Evolutionary conservation across 2,329 filamentous ascomycete species (phyloP).

Genomic region (Phialophora macrospora): DNA sequence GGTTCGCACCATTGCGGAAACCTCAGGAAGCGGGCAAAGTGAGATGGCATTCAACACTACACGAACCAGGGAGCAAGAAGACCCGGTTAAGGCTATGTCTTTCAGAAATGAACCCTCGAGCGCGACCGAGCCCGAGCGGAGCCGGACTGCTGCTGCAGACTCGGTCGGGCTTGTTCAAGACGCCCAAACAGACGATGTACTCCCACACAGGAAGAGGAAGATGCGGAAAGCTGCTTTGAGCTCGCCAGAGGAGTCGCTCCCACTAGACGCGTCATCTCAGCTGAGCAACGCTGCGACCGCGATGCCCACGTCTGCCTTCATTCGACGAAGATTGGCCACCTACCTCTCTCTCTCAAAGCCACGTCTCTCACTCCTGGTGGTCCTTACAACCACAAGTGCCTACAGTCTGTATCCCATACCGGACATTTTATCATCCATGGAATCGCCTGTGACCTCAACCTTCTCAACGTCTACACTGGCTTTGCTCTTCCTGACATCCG

Average conservation of each 20-base stretch:
- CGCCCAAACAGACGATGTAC: conserved; percentile 18
- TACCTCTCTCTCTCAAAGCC: conserved; percentile 95
- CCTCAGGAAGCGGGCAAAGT: conserved; percentile 5
- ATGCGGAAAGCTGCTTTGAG: conserved; percentile 28
- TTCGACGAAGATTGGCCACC: conserved; percentile 72
- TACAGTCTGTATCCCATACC: conserved; percentile 95
- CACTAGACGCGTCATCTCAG: conserved; percentile 66
- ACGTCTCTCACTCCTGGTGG: conserved; percentile 85
- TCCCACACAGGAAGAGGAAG: conserved; percentile 37
- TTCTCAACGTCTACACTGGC: conserved; percentile 79
- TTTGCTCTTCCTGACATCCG: conserved; percentile 85
- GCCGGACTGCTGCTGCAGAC: conserved; percentile 3
- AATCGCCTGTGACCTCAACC: conserved; percentile 78
- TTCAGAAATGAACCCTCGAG: conserved; percentile 5
- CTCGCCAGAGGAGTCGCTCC: conserved; percentile 47
- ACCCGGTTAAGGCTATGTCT: conserved; percentile 15
- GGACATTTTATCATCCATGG: conserved; percentile 73
- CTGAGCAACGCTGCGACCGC: conserved; percentile 62
- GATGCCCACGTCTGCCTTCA: conserved; percentile 59
- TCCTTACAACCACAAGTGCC: conserved; percentile 85
- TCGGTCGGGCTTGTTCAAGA: neutral
- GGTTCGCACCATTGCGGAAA: conserved; percentile 32
- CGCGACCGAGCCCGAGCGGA: neutral
- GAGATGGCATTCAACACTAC: neutral
- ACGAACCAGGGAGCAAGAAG: conserved; percentile 17